These are phyloP conservation scores for Lactarius sp. DNA, from an alignment of 768 basidiomycete species.

Conservation along the genomic window DNA sequence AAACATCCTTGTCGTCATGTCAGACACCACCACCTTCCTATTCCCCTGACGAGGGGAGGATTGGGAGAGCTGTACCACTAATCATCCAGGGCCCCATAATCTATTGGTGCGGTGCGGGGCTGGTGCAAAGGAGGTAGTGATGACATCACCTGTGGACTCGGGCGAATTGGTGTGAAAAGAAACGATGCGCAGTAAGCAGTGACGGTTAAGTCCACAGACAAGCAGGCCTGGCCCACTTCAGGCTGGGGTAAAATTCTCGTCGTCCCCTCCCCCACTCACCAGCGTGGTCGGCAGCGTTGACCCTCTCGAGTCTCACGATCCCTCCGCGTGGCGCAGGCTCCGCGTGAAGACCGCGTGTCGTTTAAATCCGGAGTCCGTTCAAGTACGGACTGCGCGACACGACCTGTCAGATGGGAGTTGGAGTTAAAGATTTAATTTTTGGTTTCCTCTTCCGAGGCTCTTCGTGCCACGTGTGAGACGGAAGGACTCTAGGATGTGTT, in stretches of 20 bases:
- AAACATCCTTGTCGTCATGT: too few species aligned
- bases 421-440: neutral
- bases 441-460: too few species aligned
- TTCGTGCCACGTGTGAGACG: neutral
- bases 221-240: neutral
- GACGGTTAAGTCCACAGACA: too few species aligned
- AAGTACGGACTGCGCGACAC: neutral
- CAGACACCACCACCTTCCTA: too few species aligned
- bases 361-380: neutral
- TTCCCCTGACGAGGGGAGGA: too few species aligned
- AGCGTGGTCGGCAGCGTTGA: neutral
- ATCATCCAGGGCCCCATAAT: too few species aligned
- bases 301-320: neutral
- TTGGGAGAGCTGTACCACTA: too few species aligned
- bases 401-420: neutral
- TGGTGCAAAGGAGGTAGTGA: too few species aligned
- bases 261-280: conserved; percentile 6
- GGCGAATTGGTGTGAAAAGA: too few species aligned
- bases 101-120: too few species aligned
- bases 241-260: conserved; percentile 16
- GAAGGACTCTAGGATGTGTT: neutral
- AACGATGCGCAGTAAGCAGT: too few species aligned
- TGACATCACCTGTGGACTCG: too few species aligned
- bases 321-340: neutral
- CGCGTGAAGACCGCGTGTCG: neutral